Conservation (phyloP, 2,329 filamentous ascomycete species). For the Nannizziopsis arthrosporioides region DNA sequence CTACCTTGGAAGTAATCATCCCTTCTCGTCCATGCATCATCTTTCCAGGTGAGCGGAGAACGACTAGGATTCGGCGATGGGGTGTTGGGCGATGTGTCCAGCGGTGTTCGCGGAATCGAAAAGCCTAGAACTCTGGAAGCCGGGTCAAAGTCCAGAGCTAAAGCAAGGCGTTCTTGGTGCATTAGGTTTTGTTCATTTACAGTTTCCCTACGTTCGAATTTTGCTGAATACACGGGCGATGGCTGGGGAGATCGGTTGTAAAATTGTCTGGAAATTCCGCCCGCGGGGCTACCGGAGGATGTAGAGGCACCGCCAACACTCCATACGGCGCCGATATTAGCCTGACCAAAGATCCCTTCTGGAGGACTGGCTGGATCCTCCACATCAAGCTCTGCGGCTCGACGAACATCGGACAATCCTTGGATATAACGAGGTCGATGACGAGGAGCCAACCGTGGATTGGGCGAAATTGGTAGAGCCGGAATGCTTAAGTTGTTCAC, state of each 20-base stretch:
- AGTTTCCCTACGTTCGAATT: conserved; percentile 42
- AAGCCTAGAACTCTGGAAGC: conserved; percentile 54
- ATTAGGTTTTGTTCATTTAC: conserved; percentile 52
- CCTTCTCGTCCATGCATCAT: conserved; percentile 23
- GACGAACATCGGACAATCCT: conserved; percentile 12
- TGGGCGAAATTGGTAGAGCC: conserved; percentile 11
- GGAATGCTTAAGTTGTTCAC: conserved; percentile 18
- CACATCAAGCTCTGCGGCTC: background rate
- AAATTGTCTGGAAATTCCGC: conserved; percentile 48
- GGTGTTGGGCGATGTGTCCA: conserved; percentile 17
- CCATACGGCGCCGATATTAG: conserved; percentile 63
- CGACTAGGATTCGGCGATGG: conserved; percentile 20
- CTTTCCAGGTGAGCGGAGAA: conserved; percentile 30
- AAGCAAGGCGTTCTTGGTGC: conserved; percentile 63
- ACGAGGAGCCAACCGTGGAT: conserved; percentile 19
- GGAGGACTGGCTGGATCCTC: conserved; percentile 1
- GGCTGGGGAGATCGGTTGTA: conserved; percentile 44
- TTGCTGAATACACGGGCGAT: conserved; percentile 54
- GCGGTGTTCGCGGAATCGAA: conserved; percentile 3
- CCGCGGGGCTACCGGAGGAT: conserved; percentile 19
- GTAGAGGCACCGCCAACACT: conserved; percentile 59
- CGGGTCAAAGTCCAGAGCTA: conserved; percentile 69
- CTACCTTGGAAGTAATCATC: background rate
- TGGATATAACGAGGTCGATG: conserved; percentile 28
- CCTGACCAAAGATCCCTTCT: conserved; percentile 31